These are phyloP conservation scores for Penicillium sp. DNA, from an alignment of 2,329 filamentous ascomycete genomes.

Conservation along the genomic window DNA sequence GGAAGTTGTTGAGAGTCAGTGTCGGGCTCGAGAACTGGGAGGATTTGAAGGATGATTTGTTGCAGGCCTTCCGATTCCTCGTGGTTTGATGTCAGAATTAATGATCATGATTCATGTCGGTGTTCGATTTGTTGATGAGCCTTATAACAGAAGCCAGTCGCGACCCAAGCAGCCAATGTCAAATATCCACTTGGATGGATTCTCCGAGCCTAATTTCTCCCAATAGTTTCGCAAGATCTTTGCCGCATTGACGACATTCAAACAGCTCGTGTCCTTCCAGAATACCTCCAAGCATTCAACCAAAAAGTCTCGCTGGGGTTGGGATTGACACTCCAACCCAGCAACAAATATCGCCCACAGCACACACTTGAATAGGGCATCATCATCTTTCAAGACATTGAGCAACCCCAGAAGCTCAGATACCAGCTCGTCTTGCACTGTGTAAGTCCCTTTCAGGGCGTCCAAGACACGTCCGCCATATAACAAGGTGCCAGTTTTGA, in stretches of 20 bases:
- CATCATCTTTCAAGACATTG: constrained; percentile 23
- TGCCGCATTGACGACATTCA: constrained; percentile 36
- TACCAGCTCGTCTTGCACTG: constrained; percentile 22
- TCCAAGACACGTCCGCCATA: constrained; percentile 36
- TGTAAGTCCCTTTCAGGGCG: constrained; percentile 16
- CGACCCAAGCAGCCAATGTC: constrained; percentile 28
- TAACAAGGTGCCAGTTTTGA: constrained; percentile 31
- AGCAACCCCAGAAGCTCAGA: constrained; percentile 28
- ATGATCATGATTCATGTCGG: too few relatives aligned
- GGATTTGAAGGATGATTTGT: constrained; percentile 75
- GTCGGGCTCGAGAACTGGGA: constrained; percentile 82
- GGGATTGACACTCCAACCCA: constrained; percentile 30
- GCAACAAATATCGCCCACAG: constrained; percentile 39
- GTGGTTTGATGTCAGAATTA: not conserved
- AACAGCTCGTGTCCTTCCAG: constrained; percentile 33
- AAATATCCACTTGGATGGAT: constrained; percentile 31
- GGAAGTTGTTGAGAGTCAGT: constrained; percentile 73
- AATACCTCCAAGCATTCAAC: constrained; percentile 28
- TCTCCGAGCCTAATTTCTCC: constrained; percentile 12
- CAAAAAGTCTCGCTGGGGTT: constrained; percentile 25
- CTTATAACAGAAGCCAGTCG: constrained; percentile 35
- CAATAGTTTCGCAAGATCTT: constrained; percentile 31
- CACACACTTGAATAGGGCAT: constrained; percentile 34
- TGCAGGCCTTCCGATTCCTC: constrained; percentile 27
- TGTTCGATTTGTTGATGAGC: not conserved